Evolutionary conservation across 129 eudicot genomes (phyloP), one percentile per base, ranked within the genome.

Genomic region (Flaveria sonorensis): DNA sequence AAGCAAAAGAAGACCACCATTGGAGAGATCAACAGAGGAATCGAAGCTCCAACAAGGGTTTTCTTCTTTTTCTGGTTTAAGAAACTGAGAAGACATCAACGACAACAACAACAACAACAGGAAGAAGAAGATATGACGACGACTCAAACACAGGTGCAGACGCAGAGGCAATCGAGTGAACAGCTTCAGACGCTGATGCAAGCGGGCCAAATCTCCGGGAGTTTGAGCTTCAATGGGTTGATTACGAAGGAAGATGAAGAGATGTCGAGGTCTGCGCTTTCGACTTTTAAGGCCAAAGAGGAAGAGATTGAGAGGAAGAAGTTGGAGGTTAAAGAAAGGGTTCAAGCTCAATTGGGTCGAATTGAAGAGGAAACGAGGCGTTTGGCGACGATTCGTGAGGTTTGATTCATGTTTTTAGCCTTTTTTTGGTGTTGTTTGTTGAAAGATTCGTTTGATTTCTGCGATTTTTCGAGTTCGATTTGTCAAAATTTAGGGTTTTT

Each of bases 261-360:
- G 83, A 84, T 91, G 89, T 87, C 98, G 0, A 89, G 83, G 45
- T 91, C 98, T 52, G 98, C 97, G 0, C 88, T 94, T 4, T 89
- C 96, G 0, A 91, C 93, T 45, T 94, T 94, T 52, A 91, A 86
- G 66, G 98, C 98, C 1, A 94, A 94, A 59, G 98, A 94, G 62
- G 98, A 94, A 55, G 98, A 94, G 75, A 94, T 94, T 77, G 98
- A 94, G 86, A 91, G 85, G 90, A 94, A 83, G 87, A 94, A 94
- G 62, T 40, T 91, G 80, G 98, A 91, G 62, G 97, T 94, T 18
- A 83, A 83, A 40, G 98, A 94, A 62, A 66, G 87, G 48, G 98
- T 94, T 73, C 97, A 89, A 30, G 92, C 93, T 53, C 98, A 94
- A 85, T 71, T 94, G 26, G 97, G 97, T 4, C 88, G 97, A 3